phyloP scores from a whole-genome alignment of 768 basidiomycete species.

The Cantharellus cinnabarinus region DNA sequence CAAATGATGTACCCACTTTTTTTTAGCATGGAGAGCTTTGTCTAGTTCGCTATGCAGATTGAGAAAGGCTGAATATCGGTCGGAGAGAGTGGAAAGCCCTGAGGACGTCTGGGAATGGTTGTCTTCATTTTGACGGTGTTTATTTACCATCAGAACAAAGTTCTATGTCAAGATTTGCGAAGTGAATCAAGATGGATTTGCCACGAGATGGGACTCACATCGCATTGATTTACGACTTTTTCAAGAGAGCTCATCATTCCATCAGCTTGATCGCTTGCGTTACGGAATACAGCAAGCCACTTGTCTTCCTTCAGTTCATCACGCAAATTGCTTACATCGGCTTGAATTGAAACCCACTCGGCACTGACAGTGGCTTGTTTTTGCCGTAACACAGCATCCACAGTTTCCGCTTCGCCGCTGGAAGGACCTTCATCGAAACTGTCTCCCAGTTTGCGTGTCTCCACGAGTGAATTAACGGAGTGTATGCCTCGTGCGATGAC shows the following conservation, averaged over 20 bases:
- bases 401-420: neutral
- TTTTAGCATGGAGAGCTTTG: conserved; percentile 71
- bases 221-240: conserved; percentile 79
- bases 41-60: conserved; percentile 20
- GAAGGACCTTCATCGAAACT: conserved; percentile 14
- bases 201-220: conserved; percentile 27
- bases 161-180: neutral
- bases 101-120: neutral
- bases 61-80: neutral
- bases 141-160: neutral
- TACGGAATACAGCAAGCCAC: conserved; percentile 88
- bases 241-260: conserved; percentile 95
- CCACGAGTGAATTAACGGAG: conserved; percentile 40
- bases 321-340: conserved; percentile 57
- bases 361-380: conserved; percentile 52
- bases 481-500: conserved; percentile 52
- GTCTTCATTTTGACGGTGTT: neutral
- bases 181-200: neutral
- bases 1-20: conserved; percentile 35
- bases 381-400: conserved; percentile 30
- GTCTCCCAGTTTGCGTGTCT: conserved; percentile 24
- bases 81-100: neutral
- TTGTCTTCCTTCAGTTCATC: conserved; percentile 96
- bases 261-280: conserved; percentile 84
- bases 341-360: conserved; percentile 70